Evolutionary conservation across 1,284 basidiomycete species (phyloP).

Genomic region (Marasmius sp.): DNA sequence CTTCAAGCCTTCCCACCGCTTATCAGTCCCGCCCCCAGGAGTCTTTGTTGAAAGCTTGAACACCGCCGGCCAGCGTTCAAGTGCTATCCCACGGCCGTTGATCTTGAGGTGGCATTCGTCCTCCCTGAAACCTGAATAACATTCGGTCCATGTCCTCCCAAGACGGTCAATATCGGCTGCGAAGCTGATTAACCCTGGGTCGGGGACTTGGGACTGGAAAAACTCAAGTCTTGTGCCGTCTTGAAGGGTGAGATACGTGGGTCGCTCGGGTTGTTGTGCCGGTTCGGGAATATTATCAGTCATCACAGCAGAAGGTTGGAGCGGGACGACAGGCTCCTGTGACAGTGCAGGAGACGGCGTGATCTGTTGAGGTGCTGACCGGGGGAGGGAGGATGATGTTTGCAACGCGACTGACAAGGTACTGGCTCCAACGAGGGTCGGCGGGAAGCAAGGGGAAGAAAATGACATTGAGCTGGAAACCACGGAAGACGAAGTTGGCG

Average conservation of each 20-base stretch:
- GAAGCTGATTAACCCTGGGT: background rate
- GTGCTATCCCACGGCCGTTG: background rate
- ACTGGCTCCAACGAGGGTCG: too few relatives aligned
- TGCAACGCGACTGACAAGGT: too few relatives aligned
- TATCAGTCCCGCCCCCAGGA: background rate
- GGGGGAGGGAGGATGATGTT: too few relatives aligned
- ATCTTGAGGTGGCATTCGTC: background rate
- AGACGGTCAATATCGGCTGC: background rate
- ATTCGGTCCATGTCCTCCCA: background rate
- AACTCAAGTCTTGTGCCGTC: background rate
- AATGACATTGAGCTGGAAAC: background rate
- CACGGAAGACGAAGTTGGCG: background rate
- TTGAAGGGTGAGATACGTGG: background rate
- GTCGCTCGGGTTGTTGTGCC: background rate
- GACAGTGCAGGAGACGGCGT: too few relatives aligned
- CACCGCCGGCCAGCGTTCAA: background rate
- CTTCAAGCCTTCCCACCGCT: constrained; percentile 17
- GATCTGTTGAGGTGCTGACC: too few relatives aligned
- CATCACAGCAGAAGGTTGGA: background rate
- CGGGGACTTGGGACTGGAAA: background rate
- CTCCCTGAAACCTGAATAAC: background rate
- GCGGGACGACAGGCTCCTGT: background rate
- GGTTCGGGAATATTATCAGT: background rate
- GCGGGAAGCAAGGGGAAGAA: too few relatives aligned
- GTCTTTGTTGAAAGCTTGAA: constrained; percentile 8